Evolutionary conservation across 345 rosid genomes (phyloP), one percentile per base, ranked within the genome.

Genomic region (Carallia pectinifolia): DNA sequence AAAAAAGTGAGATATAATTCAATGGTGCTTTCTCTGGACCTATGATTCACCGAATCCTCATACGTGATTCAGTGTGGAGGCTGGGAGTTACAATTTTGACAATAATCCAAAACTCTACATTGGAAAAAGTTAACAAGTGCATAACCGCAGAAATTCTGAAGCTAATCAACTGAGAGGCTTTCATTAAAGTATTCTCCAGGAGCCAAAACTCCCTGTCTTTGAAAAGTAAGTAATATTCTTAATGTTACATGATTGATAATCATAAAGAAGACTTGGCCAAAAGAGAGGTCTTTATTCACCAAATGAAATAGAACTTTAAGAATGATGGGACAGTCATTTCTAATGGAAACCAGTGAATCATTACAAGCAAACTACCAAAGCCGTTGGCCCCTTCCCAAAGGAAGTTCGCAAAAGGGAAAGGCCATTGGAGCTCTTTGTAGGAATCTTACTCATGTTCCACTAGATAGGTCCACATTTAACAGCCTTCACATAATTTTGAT

Each of bases 381-480:
- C 40, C 64, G 17, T 16, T 8, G 18, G 33, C 4, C 29, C 58
- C 23, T 13, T 67, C 4, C 7, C 10, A 1, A 6, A 56, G 10
- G 33, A 33, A 7, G 19, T 29, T 13, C 50, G 18, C 47, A n/a
- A 44, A 44, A 19, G 18, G 53, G 18, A 4, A 40, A 4, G 18
- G 19, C 29, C n/a, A 9, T 16, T 13, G 36, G 4, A 13, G 29
- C 53, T 19, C 10, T 29, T 48, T 64, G 50, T 5, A 6, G 13
- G 37, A 48, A 13, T 27, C 56, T 15, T 19, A 33, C 62, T 23
- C 61, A 66, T 67, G 37, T 40, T 68, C 30, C 56, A 68, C 4
- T 55, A 27, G 8, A 16, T 18, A 19, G 44, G 60, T n/a, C 15
- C 37, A 66, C 29, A 48, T 7, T 29, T 7, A 37, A 0, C 8